Evolutionary conservation across 2,329 filamentous ascomycete genomes (phyloP).

Genomic region (Trichoderma harzianum): DNA sequence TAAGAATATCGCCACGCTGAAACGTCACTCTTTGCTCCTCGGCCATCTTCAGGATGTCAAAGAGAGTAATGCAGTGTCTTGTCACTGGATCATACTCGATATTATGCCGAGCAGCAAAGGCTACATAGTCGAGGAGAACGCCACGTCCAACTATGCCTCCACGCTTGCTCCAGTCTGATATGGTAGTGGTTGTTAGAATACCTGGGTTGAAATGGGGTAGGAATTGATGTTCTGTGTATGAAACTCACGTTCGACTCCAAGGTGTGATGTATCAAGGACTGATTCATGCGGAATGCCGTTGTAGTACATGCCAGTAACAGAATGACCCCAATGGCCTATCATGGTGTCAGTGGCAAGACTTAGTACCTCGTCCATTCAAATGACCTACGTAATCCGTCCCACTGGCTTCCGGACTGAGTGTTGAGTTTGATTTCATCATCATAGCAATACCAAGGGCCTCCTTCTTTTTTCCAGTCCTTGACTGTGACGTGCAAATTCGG

Average conservation of each 20-base stretch:
- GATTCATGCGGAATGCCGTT: background rate
- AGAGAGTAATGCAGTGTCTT: background rate
- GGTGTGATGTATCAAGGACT: background rate
- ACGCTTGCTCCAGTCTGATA: background rate
- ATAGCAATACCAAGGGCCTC: background rate
- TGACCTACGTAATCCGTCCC: background rate
- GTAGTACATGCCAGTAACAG: background rate
- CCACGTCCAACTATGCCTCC: slow-evolving; percentile 39
- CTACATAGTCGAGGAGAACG: slow-evolving; percentile 50
- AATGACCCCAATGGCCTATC: background rate
- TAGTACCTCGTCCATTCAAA: background rate
- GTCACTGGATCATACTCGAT: background rate
- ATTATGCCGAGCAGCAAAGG: slow-evolving; percentile 40
- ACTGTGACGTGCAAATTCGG: background rate
- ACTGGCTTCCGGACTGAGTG: background rate
- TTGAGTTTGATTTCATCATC: background rate
- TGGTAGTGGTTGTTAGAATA: background rate
- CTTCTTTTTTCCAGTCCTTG: background rate
- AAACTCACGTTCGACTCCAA: background rate
- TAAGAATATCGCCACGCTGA: background rate
- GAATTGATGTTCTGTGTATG: background rate
- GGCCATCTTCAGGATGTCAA: background rate
- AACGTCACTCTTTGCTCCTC: background rate
- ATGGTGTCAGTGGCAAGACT: background rate
- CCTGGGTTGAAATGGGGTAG: background rate